These are phyloP conservation scores for Sapria himalayana DNA, from an alignment of 345 rosid species.

Conservation along the genomic window DNA sequence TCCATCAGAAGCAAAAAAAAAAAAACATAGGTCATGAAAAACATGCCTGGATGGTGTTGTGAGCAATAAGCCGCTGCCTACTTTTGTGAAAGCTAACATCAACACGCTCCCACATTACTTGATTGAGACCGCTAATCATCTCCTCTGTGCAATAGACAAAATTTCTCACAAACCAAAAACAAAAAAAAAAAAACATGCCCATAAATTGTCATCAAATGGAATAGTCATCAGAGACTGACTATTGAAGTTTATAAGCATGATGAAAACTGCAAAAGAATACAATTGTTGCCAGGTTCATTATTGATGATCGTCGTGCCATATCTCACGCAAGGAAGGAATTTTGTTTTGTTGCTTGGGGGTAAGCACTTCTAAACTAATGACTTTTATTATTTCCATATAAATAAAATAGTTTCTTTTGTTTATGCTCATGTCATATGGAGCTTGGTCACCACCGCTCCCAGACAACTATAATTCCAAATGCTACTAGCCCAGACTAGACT, in stretches of 20 bases:
- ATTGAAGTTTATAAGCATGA: neutral
- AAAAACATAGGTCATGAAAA: neutral
- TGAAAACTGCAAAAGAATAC: neutral
- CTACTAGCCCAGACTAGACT: too few species aligned
- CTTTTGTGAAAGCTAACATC: constrained; percentile 86
- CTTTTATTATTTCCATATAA: too few species aligned
- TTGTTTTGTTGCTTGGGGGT: too few species aligned
- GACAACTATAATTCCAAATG: too few species aligned
- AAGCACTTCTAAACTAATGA: too few species aligned
- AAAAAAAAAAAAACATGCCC: constrained; percentile 3
- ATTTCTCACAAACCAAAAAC: neutral
- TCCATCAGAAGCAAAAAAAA: neutral
- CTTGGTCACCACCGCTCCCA: too few species aligned
- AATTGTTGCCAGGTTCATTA: neutral
- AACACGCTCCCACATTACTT: constrained; percentile 73
- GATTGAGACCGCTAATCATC: constrained; percentile 66
- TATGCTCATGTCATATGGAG: too few species aligned
- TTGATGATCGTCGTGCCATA: too few species aligned
- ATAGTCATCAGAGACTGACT: too few species aligned
- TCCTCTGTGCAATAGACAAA: constrained; percentile 27
- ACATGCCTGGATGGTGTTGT: constrained; percentile 82
- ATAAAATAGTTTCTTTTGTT: too few species aligned
- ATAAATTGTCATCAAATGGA: too few species aligned
- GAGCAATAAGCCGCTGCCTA: constrained; percentile 56
- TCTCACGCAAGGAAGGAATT: too few species aligned